Evolutionary conservation across 768 basidiomycete genomes (phyloP).

Genomic region (Pleurotus salmoneostramineus): DNA sequence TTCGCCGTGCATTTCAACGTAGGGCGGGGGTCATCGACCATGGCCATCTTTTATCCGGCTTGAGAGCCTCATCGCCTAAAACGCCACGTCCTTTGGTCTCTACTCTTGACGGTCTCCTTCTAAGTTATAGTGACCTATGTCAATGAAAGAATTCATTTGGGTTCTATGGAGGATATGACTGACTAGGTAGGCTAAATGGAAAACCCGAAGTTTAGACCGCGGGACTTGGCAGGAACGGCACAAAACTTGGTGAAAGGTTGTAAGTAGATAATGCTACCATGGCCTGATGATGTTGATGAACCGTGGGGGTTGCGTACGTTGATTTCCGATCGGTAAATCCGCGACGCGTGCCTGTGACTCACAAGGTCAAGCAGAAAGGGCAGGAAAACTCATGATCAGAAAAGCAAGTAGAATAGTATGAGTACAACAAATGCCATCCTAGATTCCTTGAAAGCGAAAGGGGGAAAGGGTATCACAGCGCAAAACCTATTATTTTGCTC

Average conservation of each 20-base stretch:
- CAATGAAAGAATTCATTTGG: no score
- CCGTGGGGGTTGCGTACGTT: no score
- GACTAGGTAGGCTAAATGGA: neutral
- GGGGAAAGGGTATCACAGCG: conserved; percentile 11
- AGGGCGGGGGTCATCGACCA: neutral
- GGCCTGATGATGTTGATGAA: neutral
- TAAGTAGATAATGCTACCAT: neutral
- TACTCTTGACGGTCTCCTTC: no score
- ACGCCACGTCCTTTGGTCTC: neutral
- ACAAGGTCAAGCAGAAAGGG: neutral
- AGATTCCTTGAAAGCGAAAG: neutral
- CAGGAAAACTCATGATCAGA: neutral
- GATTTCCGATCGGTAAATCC: no score
- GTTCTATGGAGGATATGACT: no score
- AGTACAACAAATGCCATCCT: neutral
- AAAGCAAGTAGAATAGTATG: neutral
- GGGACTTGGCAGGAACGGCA: conserved; percentile 4
- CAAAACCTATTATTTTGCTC: conserved; percentile 59
- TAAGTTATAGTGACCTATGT: no score
- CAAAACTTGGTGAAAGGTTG: no score
- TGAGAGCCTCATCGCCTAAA: neutral
- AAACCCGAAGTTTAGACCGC: neutral
- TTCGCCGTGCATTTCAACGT: neutral
- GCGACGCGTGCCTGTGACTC: neutral
- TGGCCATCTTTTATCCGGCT: neutral